Evolutionary conservation across 345 rosid genomes (phyloP).

Genomic region (Salix udensis): DNA sequence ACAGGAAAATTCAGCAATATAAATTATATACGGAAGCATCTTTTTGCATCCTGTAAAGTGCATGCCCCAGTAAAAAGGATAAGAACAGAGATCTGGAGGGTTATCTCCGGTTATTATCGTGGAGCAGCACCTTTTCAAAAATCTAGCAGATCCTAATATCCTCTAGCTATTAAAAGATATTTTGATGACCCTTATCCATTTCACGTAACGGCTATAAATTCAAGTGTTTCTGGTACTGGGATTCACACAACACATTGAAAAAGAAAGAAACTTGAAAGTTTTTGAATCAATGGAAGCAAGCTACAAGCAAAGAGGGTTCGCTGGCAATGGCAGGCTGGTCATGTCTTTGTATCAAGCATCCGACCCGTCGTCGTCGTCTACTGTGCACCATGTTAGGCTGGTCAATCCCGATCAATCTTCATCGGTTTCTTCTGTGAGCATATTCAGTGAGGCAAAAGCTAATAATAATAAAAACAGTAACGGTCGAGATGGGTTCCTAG

Average conservation of each 20-base stretch:
- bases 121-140: not conserved
- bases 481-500: not conserved
- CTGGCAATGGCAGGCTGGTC: not conserved
- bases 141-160: not conserved
- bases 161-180: not conserved
- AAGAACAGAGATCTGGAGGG: not conserved
- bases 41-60: not conserved
- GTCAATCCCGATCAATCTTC: not conserved
- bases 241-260: not conserved
- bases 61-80: not conserved
- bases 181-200: not conserved
- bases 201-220: not conserved
- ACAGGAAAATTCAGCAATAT: not conserved
- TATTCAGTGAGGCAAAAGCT: not conserved
- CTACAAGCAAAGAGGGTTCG: not conserved
- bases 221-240: not conserved
- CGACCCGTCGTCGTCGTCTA: slow-evolving; percentile 3
- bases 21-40: not conserved
- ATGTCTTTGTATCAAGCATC: slow-evolving; percentile 14
- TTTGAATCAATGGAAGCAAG: slow-evolving; percentile 7
- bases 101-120: not conserved
- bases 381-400: not conserved
- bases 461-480: not conserved
- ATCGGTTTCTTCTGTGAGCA: slow-evolving; percentile 1
- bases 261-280: not conserved